Conservation (phyloP, 139 green algal species). For the Chlorella sorokiniana region DNA sequence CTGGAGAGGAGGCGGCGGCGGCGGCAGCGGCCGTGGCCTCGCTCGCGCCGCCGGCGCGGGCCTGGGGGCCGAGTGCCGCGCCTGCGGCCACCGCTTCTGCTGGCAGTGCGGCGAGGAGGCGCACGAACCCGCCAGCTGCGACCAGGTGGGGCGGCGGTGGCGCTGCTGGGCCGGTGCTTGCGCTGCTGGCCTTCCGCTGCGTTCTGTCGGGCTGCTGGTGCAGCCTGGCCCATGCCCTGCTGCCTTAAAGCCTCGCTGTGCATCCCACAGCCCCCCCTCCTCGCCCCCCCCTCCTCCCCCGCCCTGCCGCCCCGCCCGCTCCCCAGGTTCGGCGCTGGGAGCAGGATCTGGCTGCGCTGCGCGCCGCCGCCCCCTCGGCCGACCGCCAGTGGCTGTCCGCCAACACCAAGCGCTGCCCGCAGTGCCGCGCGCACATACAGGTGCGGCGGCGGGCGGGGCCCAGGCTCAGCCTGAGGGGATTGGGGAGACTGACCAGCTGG, state of each 20-base stretch:
- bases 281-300: not conserved
- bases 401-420: slow-evolving; percentile 48
- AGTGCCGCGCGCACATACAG: slow-evolving; percentile 48
- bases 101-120: slow-evolving; percentile 39
- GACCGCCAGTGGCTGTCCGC: slow-evolving; percentile 32
- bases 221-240: no score
- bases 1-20: not conserved
- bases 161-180: no score
- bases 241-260: no score
- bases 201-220: not conserved
- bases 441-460: no score
- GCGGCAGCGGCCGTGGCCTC: not conserved
- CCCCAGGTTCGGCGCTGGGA: slow-evolving; percentile 31
- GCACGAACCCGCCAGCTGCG: slow-evolving; percentile 50
- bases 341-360: slow-evolving; percentile 20
- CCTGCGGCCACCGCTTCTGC: slow-evolving; percentile 45
- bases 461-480: no score
- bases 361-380: not conserved
- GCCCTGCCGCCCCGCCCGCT: not conserved
- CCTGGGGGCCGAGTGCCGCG: slow-evolving; percentile 4
- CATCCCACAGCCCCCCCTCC: not conserved
- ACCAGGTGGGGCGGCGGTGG: slow-evolving; percentile 32
- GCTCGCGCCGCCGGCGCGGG: not conserved
- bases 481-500: no score
- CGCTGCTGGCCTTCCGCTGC: not conserved